These are phyloP conservation scores for Hibiscus syriacus DNA, from an alignment of 345 rosid genomes.

Conservation along the genomic window DNA sequence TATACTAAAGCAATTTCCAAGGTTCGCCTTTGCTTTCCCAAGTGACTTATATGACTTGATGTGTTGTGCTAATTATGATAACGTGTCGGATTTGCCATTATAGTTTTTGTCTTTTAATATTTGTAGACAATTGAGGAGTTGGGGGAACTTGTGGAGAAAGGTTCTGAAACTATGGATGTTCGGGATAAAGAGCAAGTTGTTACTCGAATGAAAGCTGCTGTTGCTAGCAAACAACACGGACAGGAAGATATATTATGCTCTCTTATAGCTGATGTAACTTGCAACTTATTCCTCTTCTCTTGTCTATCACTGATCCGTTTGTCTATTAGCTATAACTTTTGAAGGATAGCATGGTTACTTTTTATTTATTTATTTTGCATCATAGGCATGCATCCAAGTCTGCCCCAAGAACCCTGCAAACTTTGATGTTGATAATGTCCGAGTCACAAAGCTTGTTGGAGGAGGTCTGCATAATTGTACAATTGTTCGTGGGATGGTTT, in stretches of 20 bases:
- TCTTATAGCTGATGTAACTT: constrained; percentile 65
- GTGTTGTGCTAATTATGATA: not conserved
- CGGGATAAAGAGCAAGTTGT: constrained; percentile 68
- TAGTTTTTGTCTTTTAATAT: not conserved
- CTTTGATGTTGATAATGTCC: constrained; percentile 90
- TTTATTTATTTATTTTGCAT: not conserved
- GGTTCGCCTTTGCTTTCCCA: constrained; percentile 24
- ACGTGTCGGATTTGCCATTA: not conserved
- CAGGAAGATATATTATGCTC: constrained; percentile 75
- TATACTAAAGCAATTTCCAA: constrained; percentile 62
- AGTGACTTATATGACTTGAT: not conserved
- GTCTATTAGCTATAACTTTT: not conserved
- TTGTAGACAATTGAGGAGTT: constrained; percentile 54
- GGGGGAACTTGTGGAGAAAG: constrained; percentile 69
- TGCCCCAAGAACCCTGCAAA: constrained; percentile 91
- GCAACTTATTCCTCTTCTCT: not conserved
- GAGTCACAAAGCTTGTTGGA: constrained; percentile 87
- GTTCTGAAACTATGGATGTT: constrained; percentile 93
- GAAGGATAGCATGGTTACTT: not conserved
- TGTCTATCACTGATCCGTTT: constrained; percentile 6
- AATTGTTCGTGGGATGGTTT: constrained; percentile 80
- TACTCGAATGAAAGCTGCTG: constrained; percentile 78
- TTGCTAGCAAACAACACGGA: constrained; percentile 96
- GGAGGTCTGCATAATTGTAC: constrained; percentile 76
- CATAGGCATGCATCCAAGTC: constrained; percentile 95